Evolutionary conservation across 2,329 filamentous ascomycete genomes (phyloP).

Genomic region (Colletotrichum viniferum): DNA sequence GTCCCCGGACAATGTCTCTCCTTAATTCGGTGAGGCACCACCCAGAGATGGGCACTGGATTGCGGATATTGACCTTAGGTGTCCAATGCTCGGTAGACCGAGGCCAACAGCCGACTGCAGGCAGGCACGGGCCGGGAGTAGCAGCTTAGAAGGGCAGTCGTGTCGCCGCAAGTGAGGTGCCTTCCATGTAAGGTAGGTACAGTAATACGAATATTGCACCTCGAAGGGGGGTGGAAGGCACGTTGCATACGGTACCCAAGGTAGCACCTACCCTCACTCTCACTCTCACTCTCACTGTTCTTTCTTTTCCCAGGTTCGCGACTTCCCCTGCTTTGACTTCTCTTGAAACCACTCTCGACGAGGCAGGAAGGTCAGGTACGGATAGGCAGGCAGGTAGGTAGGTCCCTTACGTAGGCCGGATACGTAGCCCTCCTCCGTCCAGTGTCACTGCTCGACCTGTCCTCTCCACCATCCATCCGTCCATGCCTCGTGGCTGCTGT

Average conservation of each 20-base stretch:
- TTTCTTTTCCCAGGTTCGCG: not conserved
- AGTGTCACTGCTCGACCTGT: not conserved
- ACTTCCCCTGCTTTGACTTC: not conserved
- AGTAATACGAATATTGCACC: not conserved
- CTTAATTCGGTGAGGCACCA: constrained; percentile 7
- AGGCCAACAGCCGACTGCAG: not conserved
- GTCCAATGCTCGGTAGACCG: not conserved
- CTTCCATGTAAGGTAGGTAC: not conserved
- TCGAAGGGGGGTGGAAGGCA: not conserved
- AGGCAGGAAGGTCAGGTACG: not conserved
- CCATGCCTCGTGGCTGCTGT: not conserved
- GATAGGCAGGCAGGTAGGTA: not conserved
- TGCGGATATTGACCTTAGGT: not conserved
- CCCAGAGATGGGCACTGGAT: not conserved
- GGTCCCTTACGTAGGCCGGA: not conserved
- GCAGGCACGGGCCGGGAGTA: not conserved
- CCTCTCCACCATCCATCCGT: not conserved
- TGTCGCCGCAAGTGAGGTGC: not conserved
- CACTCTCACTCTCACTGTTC: not conserved
- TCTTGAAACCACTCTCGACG: not conserved
- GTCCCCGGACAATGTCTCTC: not conserved
- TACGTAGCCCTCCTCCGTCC: not conserved
- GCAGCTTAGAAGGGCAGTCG: not conserved
- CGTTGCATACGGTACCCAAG: not conserved
- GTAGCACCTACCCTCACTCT: not conserved